Conservation (phyloP, 257 asterid genomes). For the Capsicum rhomboideum region DNA sequence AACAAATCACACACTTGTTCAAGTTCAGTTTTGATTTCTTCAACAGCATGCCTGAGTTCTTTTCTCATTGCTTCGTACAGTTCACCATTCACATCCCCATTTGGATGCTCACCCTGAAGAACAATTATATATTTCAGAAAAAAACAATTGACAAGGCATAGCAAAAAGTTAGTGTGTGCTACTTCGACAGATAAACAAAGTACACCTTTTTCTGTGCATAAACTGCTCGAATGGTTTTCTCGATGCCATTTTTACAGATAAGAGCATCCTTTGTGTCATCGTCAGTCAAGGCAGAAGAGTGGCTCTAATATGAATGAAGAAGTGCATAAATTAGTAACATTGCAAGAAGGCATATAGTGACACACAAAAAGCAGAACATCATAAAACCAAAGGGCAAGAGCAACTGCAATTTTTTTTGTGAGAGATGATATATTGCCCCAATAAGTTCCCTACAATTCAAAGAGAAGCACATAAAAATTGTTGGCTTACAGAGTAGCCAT, state of each 20-base stretch:
- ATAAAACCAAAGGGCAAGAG: background rate
- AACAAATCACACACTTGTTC: constrained; percentile 46
- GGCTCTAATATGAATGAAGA: constrained; percentile 44
- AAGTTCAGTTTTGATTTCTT: constrained; percentile 70
- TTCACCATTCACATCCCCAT: constrained; percentile 42
- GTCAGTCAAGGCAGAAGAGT: constrained; percentile 70
- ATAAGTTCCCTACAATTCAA: background rate
- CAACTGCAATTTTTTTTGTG: background rate
- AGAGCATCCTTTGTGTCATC: constrained; percentile 58
- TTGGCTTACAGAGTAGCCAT: constrained; percentile 73
- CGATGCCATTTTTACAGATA: constrained; percentile 41
- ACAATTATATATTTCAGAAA: background rate
- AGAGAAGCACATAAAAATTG: background rate
- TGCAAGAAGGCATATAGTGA: background rate
- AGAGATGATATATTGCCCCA: background rate
- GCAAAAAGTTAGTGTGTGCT: background rate
- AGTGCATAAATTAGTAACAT: constrained; percentile 8
- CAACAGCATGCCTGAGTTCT: constrained; percentile 79
- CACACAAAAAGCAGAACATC: background rate
- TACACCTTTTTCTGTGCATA: constrained; percentile 61
- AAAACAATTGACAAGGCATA: background rate
- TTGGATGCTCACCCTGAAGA: constrained; percentile 53
- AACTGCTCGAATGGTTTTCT: constrained; percentile 65
- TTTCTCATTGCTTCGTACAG: constrained; percentile 68
- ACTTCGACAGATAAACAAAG: background rate